phyloP scores from a whole-genome alignment of 1,284 basidiomycete genomes.

The Cystobasidiaceae sp. region DNA sequence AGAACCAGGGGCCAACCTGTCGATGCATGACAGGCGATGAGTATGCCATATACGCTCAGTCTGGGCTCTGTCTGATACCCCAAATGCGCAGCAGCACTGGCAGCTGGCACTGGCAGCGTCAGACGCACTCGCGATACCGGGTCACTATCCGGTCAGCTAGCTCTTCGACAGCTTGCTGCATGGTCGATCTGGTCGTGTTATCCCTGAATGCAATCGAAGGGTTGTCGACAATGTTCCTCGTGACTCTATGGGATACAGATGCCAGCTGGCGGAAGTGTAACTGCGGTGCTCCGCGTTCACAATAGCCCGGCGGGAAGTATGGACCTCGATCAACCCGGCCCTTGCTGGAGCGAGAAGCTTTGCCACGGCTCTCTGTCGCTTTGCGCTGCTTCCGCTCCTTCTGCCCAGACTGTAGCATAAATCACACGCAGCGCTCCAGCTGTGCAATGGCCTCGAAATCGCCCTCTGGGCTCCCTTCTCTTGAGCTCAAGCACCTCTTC shows the following conservation, averaged over 20 bases:
- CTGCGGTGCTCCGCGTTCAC: too few relatives aligned
- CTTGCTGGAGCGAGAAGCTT: too few relatives aligned
- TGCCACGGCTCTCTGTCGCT: too few relatives aligned
- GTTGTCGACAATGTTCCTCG: too few relatives aligned
- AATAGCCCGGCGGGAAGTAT: too few relatives aligned
- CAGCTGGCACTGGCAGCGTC: too few relatives aligned
- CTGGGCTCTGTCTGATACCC: background rate
- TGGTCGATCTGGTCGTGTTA: slow-evolving; percentile 25
- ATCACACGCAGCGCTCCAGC: background rate
- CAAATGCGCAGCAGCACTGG: too few relatives aligned
- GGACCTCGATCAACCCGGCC: too few relatives aligned
- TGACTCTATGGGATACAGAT: too few relatives aligned
- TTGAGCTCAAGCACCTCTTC: slow-evolving; percentile 27
- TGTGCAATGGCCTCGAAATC: background rate
- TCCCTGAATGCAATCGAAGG: too few relatives aligned
- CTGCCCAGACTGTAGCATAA: slow-evolving; percentile 2
- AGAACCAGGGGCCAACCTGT: slow-evolving; percentile 49
- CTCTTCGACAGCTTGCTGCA: slow-evolving; percentile 47
- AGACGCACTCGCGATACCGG: slow-evolving; percentile 43
- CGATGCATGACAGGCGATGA: slow-evolving; percentile 47
- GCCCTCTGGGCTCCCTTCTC: slow-evolving; percentile 11
- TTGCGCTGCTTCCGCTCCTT: background rate
- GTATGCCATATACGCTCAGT: slow-evolving; percentile 24
- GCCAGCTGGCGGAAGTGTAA: too few relatives aligned
- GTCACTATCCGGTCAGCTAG: slow-evolving; percentile 45